Percentiles rank a stretch among this genome's conserved stretches.
Conservation (phyloP, 768 basidiomycete genomes). For the Asterophora parasitica region DNA sequence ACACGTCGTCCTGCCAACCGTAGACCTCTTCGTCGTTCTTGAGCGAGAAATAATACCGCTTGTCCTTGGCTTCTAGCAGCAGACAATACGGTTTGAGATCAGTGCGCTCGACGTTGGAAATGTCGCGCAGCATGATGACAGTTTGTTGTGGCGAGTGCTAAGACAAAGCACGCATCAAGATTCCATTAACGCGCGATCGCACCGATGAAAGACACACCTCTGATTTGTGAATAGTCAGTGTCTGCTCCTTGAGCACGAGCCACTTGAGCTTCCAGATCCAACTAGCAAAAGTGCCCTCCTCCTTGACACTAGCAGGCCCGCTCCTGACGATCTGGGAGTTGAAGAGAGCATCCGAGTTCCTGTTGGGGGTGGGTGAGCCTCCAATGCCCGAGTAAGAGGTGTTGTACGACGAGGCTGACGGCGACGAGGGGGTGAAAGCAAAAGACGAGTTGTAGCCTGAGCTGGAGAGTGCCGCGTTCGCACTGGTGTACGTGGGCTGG, state of each 20-base stretch:
- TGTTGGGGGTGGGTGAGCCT: conserved; percentile 72
- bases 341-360: conserved; percentile 31
- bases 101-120: conserved; percentile 84
- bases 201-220: conserved; percentile 56
- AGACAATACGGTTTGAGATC: conserved; percentile 96
- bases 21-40: conserved; percentile 98
- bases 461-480: conserved; percentile 39
- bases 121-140: conserved; percentile 65
- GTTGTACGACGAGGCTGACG: conserved; percentile 57
- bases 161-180: conserved; percentile 9
- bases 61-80: conserved; percentile 79
- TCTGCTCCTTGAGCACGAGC: conserved; percentile 78
- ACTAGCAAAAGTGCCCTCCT: conserved; percentile 81
- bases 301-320: conserved; percentile 85
- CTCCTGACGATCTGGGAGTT: conserved; percentile 52
- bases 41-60: conserved; percentile 73
- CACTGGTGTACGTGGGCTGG: conserved; percentile 26
- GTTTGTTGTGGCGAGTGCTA: conserved; percentile 55
- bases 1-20: conserved; percentile 96
- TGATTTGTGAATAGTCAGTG: conserved; percentile 81
- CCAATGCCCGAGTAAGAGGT: conserved; percentile 78
- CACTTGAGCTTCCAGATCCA: conserved; percentile 92
- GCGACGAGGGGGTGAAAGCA: conserved; percentile 43
- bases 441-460: conserved; percentile 61
- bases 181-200: neutral